Base-by-base conservation (phyloP, 495 filamentous ascomycete species). In the Gamarada debralockiae region DNA sequence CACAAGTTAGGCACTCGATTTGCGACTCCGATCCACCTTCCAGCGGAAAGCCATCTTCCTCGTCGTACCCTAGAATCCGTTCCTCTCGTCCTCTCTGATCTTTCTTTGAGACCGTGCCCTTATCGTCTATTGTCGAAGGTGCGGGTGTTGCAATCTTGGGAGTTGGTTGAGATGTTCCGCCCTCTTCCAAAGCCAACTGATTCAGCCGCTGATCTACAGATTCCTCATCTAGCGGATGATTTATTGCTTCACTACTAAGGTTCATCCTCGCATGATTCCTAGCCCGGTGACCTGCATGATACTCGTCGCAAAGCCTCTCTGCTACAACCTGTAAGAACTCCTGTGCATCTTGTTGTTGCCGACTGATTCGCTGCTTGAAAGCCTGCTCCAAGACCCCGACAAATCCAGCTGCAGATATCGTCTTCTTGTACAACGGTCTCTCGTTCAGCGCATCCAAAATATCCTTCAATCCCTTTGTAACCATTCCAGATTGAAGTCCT, bases 301-400 rank as follows among this genome's bases (percentile, higher is more conserved):
- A 92, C 67, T 99, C 93, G 60, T 97, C 92, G 39, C 85, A 88
- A 29, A 99, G 75, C 39, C 92, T 78, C 69, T 99, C 95, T 3
- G 89, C 84, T 17, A 99, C 85, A 42, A 97, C 81, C 68, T 99
- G 93, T 48, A 99, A 61, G 52, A 99, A 95, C 65, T 99, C 93
- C 63, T 99, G 93, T n/a, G 93, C 93, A 71, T 99, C 93, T 68
- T 99, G 95, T 65, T 99, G 95, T 53, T 89, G 85, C 41, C 93
- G 85, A 61, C 87, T 96, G 62, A 99, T 92, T 37, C 86, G 83
- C 53, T 92, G 90, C 24, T 83, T 78, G 64, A 96, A 99, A 3
- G 92, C 90, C 33, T 75, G 74, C 69, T 99, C 93, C 22, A 99
- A 70, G 0, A 83, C 81, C 48, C 76, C 67, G 15, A 99, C 83